Percentiles rank a stretch among this genome's conserved stretches.
Evolutionary conservation across 1,139 yeast species (phyloP).

Genomic region (Candida sanyaensis): DNA sequence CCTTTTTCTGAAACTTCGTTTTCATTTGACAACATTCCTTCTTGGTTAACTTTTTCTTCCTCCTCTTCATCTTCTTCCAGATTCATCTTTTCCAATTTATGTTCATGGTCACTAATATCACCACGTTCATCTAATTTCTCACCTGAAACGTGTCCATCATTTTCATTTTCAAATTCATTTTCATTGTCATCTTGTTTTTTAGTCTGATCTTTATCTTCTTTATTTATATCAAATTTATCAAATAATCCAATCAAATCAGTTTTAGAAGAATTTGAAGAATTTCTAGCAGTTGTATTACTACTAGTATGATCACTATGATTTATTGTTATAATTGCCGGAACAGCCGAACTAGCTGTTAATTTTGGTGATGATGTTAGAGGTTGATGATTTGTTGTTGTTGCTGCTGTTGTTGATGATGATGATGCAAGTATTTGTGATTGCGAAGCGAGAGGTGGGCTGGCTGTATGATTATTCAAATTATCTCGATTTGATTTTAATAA

Average conservation of each 20-base stretch:
- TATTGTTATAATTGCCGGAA: conserved; percentile 29
- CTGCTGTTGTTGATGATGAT: neutral
- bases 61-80: conserved; percentile 5
- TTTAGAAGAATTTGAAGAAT: conserved; percentile 13
- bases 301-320: conserved; percentile 14
- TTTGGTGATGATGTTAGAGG: conserved; percentile 8
- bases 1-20: neutral
- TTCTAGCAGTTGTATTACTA: conserved; percentile 1
- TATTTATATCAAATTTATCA: conserved; percentile 38
- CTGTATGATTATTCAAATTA: neutral
- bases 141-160: conserved; percentile 3
- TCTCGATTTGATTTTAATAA: conserved; percentile 16
- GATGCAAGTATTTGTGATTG: no score
- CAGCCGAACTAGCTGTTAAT: conserved; percentile 20
- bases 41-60: neutral
- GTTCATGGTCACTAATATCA: conserved; percentile 4
- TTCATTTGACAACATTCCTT: neutral
- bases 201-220: conserved; percentile 8
- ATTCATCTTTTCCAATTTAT: conserved; percentile 11
- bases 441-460: neutral
- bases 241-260: conserved; percentile 40
- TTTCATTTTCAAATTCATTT: conserved; percentile 10
- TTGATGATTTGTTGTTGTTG: conserved; percentile 7
- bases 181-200: conserved; percentile 8
- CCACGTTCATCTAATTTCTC: conserved; percentile 12